Evolutionary conservation across 2,329 filamentous ascomycete species (phyloP).

Genomic region (Xylariaceae sp.): DNA sequence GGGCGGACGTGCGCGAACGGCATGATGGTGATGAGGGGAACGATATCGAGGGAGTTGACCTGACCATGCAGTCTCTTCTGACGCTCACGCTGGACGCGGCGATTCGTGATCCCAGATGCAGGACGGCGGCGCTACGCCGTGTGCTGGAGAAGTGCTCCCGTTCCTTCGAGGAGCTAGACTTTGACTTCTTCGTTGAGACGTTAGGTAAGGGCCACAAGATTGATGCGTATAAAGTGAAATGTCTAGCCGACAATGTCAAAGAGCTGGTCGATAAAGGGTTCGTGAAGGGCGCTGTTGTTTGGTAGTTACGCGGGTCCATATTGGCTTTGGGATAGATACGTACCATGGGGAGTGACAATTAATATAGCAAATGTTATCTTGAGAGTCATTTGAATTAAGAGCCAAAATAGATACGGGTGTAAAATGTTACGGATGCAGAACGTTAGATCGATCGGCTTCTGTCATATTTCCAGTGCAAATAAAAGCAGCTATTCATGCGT

Average conservation of each 20-base stretch:
- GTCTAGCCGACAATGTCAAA: conserved; percentile 27
- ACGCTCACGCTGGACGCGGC: conserved; percentile 33
- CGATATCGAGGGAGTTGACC: conserved; percentile 2
- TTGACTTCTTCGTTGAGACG: conserved; percentile 27
- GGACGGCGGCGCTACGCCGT: conserved; percentile 27
- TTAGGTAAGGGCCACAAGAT: conserved; percentile 24
- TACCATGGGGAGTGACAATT: too few species aligned
- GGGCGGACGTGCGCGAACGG: not conserved
- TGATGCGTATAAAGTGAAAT: conserved; percentile 24
- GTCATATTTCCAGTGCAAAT: too few species aligned
- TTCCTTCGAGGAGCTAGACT: conserved; percentile 30
- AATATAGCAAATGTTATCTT: too few species aligned
- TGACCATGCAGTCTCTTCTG: conserved; percentile 35
- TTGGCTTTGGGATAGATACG: too few species aligned
- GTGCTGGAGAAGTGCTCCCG: conserved; percentile 35
- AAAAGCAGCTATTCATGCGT: too few species aligned
- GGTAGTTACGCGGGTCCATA: too few species aligned
- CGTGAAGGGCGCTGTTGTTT: conserved; percentile 32
- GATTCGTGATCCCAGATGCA: conserved; percentile 33
- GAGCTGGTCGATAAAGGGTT: conserved; percentile 33
- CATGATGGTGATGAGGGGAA: not conserved
- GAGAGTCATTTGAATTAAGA: too few species aligned
- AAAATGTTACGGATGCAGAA: too few species aligned
- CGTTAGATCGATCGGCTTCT: too few species aligned
- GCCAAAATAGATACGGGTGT: too few species aligned